Base-by-base conservation (phyloP, 2,329 filamentous ascomycete genomes). In the Zymoseptoria crescenta region DNA sequence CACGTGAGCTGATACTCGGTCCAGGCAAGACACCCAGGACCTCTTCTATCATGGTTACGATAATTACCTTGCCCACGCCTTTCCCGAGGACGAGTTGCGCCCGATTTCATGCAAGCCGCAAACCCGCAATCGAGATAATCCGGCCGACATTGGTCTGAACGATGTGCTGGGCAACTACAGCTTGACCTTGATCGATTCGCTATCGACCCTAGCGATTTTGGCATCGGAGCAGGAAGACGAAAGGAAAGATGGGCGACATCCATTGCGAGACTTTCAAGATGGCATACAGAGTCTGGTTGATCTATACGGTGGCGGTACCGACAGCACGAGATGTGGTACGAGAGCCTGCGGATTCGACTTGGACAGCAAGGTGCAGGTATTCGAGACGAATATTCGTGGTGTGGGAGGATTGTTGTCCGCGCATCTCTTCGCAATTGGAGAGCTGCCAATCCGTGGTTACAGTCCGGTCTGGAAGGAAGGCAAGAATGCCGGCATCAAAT, bases 21-120 rank as follows among this genome's bases (percentile, higher is more conserved):
- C 4, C 28, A 77, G 76, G 66, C 75, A 76, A 67, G 77, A 80
- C 63, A 79, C 79, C 27, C 67, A 71, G 59, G 81, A 89, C 67
- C 91, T 97, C 82, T 97, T 97, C 79, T 96, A 96, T 74, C 94
- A 99, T 79, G 94, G 94, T 61, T 97, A 87, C 77, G 86, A 92
- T 76, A 96, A 93, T 74, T 99, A 99, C 78, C 94, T 96, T 86
- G 77, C 83, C 65, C 81, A 96, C 74, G 94, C 92, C 59, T 99
- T 96, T 70, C 94, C 94, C 10, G 94, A 97, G 74, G 94, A 99
- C 71, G 94, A 94, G 83, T 79, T 99, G 59, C 88, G 90, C 52
- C 94, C 94, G 8, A 78, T 99, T 20, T 86, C 90, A 27, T 99
- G 94, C 75, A 79, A 79, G 16, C 91, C 94, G 5, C 80, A 97